Percentiles rank a stretch among this genome's conserved stretches.
Evolutionary conservation across 2,329 filamentous ascomycete genomes (phyloP).

Genomic region (Sporothrix brasiliensis): DNA sequence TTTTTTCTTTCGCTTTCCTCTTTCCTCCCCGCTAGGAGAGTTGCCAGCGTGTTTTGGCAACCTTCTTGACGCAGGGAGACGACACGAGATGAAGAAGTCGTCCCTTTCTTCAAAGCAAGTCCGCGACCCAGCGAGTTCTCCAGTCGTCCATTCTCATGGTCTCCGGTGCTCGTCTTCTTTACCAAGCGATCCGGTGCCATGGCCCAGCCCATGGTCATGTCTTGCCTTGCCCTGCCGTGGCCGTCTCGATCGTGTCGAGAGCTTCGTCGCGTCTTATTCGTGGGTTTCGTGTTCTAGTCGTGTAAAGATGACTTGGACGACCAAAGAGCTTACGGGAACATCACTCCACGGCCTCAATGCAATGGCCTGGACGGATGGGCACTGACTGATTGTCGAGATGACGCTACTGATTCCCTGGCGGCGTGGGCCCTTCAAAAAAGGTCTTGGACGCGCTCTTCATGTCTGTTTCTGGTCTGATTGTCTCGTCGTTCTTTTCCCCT

Average conservation of each 20-base stretch:
- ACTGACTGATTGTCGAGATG: not conserved
- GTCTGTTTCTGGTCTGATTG: not conserved
- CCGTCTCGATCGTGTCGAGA: not conserved
- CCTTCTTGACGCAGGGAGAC: conserved; percentile 7
- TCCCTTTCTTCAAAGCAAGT: not conserved
- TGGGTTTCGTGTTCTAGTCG: conserved; percentile 22
- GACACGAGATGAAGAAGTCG: conserved; percentile 27
- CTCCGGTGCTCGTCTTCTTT: not conserved
- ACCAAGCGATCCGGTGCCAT: not conserved
- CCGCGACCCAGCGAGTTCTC: not conserved
- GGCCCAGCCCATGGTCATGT: conserved; percentile 14
- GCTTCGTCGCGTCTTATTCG: not conserved
- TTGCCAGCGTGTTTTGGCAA: no score
- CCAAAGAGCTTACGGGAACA: not conserved
- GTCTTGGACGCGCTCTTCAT: conserved; percentile 14
- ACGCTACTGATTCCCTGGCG: conserved; percentile 14
- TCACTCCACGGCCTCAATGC: no score
- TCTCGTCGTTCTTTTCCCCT: not conserved
- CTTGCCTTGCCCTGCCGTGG: conserved; percentile 22
- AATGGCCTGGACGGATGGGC: not conserved
- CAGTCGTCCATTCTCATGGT: not conserved
- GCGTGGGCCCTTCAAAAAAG: not conserved
- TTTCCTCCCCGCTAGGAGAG: no score
- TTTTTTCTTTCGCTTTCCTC: not conserved
- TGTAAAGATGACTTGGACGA: conserved; percentile 19